Evolutionary conservation across 192 early-diverging fungal species (phyloP).

Genomic region (Pecoramyces ruminantium): DNA sequence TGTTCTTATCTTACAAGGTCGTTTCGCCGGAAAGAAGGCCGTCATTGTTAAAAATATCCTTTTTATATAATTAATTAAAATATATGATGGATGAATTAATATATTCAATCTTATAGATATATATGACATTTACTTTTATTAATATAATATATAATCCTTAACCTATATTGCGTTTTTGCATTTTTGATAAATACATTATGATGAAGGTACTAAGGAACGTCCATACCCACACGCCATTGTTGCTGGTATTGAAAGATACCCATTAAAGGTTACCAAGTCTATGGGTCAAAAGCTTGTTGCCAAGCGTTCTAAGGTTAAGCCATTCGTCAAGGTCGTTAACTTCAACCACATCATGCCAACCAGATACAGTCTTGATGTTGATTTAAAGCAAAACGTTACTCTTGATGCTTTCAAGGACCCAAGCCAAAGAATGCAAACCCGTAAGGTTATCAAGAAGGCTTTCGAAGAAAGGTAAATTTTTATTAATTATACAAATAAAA

Average conservation of each 20-base stretch:
- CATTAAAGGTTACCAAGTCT: slow-evolving; percentile 86
- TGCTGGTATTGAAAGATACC: slow-evolving; percentile 93
- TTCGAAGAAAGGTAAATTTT: slow-evolving; percentile 58
- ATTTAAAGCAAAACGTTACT: slow-evolving; percentile 74
- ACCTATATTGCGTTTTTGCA: not conserved
- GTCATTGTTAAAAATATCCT: slow-evolving; percentile 81
- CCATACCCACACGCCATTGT: slow-evolving; percentile 97
- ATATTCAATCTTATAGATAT: too few relatives aligned
- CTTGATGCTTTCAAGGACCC: slow-evolving; percentile 88
- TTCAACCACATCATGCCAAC: slow-evolving; percentile 99
- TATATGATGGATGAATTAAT: too few relatives aligned
- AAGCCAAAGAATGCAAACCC: slow-evolving; percentile 70
- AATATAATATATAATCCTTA: slow-evolving; percentile 11
- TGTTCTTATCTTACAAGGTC: slow-evolving; percentile 92
- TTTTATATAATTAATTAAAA: not conserved
- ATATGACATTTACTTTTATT: too few relatives aligned
- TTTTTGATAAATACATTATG: slow-evolving; percentile 32
- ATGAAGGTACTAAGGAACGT: slow-evolving; percentile 94
- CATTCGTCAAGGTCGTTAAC: slow-evolving; percentile 98
- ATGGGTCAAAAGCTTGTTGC: slow-evolving; percentile 93
- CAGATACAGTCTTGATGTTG: slow-evolving; percentile 93
- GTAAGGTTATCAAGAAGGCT: slow-evolving; percentile 88
- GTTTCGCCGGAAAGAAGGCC: slow-evolving; percentile 99
- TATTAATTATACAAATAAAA: too few relatives aligned
- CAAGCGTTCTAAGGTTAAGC: slow-evolving; percentile 94